Conservation (phyloP, 2,329 filamentous ascomycete species). For the Fusarium proliferatum region DNA sequence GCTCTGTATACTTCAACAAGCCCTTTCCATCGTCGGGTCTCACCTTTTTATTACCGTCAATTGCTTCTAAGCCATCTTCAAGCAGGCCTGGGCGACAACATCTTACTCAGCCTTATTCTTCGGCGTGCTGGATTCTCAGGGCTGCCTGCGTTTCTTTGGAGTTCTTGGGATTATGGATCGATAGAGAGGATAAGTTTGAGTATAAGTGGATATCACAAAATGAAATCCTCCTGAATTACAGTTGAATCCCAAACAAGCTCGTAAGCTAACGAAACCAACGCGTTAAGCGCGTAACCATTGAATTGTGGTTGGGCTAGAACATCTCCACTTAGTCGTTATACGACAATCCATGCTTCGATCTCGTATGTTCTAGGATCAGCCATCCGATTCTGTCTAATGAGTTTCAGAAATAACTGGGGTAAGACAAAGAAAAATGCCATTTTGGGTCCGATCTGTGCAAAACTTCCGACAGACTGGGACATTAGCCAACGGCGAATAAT, state of each 20-base stretch:
- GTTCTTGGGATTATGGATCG: not conserved
- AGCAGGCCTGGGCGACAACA: not conserved
- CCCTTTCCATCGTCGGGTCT: not conserved
- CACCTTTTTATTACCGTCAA: not conserved
- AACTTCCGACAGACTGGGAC: not conserved
- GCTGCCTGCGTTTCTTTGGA: not conserved
- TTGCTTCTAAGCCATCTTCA: not conserved
- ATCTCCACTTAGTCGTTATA: not conserved
- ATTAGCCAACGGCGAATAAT: not conserved
- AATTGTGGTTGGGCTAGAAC: not conserved
- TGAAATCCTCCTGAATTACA: not conserved
- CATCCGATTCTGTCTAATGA: rapidly evolving
- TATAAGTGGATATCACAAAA: not conserved
- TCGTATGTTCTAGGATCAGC: rapidly evolving
- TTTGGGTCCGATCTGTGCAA: not conserved
- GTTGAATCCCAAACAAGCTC: not conserved
- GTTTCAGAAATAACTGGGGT: not conserved
- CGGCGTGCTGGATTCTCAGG: not conserved
- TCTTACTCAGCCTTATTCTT: not conserved
- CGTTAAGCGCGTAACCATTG: not conserved
- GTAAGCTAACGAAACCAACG: not conserved
- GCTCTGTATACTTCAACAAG: not conserved
- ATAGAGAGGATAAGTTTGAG: not conserved
- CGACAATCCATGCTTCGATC: not conserved
- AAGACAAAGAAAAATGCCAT: not conserved